These are phyloP conservation scores for Astragalus glycyphyllos DNA, from an alignment of 306 rosid species.

Conservation along the genomic window DNA sequence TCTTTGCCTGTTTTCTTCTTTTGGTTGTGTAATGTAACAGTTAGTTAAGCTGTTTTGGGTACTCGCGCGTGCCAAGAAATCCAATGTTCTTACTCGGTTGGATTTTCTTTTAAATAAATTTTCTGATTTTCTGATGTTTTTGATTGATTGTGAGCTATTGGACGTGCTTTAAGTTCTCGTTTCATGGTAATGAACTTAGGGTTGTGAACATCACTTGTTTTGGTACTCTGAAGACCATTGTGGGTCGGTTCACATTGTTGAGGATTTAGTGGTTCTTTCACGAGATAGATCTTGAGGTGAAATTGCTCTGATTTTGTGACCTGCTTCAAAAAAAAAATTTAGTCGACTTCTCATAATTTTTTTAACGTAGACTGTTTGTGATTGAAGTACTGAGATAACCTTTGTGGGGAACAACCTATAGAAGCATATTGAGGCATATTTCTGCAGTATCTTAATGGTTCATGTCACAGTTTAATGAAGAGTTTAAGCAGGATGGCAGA, in stretches of 20 bases:
- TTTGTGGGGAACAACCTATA: not conserved
- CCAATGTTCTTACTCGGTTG: not conserved
- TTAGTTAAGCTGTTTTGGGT: slow-evolving; percentile 1
- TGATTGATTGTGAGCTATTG: slow-evolving; percentile 11
- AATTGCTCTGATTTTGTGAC: not conserved
- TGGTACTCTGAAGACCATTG: not conserved
- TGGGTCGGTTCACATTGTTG: too few species aligned
- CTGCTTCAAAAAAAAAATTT: not conserved
- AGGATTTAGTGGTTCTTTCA: not conserved
- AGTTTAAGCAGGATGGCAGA: not conserved
- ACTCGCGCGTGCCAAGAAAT: slow-evolving; percentile 31
- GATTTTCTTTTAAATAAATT: not conserved
- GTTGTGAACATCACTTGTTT: slow-evolving; percentile 1
- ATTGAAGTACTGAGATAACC: not conserved
- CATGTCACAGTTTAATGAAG: not conserved
- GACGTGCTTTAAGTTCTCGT: slow-evolving; percentile 2
- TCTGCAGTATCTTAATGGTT: not conserved
- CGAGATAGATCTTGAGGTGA: not conserved
- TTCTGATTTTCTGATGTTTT: not conserved
- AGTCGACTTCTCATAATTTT: not conserved
- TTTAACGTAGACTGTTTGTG: not conserved
- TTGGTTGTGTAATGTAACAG: slow-evolving; percentile 15
- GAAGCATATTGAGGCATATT: not conserved
- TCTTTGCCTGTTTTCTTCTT: not conserved
- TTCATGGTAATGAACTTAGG: not conserved